These are phyloP conservation scores for Euphorbia neoarborescens DNA, from an alignment of 441 rosid genomes.

Conservation along the genomic window DNA sequence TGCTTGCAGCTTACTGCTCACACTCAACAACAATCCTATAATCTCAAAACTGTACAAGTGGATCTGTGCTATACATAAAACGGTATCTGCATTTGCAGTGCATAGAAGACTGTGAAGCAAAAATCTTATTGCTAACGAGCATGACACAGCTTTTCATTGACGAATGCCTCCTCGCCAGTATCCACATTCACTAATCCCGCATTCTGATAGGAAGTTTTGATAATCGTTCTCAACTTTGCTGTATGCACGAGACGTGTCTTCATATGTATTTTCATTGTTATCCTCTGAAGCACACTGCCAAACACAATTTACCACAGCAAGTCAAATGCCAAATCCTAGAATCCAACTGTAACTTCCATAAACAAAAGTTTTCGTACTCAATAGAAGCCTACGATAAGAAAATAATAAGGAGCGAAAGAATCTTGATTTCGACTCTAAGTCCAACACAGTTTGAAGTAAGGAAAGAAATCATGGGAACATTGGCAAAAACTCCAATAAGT, in stretches of 20 bases:
- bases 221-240: slow-evolving; percentile 33
- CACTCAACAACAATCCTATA: background rate
- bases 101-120: background rate
- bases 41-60: background rate
- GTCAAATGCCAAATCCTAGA: background rate
- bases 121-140: background rate
- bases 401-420: background rate
- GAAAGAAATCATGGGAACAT: too few species aligned
- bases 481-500: too few species aligned
- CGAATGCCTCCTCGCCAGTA: slow-evolving; percentile 31
- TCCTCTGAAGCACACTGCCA: slow-evolving; percentile 26
- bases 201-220: slow-evolving; percentile 33
- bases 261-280: slow-evolving; percentile 18
- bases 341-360: too few species aligned
- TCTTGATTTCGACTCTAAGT: background rate
- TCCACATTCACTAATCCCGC: slow-evolving; percentile 34
- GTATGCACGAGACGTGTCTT: slow-evolving; percentile 21
- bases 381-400: too few species aligned
- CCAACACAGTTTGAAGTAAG: background rate
- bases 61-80: background rate
- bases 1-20: too few species aligned
- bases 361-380: too few species aligned
- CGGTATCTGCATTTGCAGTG: background rate
- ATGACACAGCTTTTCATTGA: slow-evolving; percentile 13
- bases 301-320: background rate